phyloP scores from a whole-genome alignment of 1,284 basidiomycete species.

The Pulchroboletus neoregius region DNA sequence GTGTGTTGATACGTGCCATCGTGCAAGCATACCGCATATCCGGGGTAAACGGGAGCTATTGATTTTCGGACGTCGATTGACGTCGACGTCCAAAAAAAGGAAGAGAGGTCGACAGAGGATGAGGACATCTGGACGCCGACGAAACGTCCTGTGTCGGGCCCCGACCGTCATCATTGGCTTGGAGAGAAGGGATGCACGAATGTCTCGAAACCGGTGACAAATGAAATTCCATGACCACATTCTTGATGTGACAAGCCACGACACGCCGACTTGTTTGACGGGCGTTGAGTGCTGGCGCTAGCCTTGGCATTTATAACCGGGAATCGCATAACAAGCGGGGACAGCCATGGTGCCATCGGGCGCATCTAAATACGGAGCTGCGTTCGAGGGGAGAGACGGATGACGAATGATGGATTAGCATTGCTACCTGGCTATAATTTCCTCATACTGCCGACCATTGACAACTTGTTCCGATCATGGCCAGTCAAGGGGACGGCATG shows the following conservation, averaged over 20 bases:
- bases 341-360: conserved; percentile 1
- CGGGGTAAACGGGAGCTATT: neutral
- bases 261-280: conserved; percentile 10
- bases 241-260: neutral
- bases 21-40: neutral
- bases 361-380: neutral
- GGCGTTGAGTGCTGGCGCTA: conserved; percentile 1
- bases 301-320: conserved; percentile 8
- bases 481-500: conserved; percentile 2
- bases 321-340: neutral
- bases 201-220: neutral
- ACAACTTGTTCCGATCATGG: conserved; percentile 12
- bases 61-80: conserved; percentile 7
- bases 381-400: neutral
- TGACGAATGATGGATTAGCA: neutral
- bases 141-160: neutral
- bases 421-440: no score
- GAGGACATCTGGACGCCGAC: neutral
- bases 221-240: neutral
- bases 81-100: conserved; percentile 6
- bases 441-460: conserved; percentile 5
- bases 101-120: neutral
- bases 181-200: neutral
- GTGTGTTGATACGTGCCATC: conserved; percentile 8
- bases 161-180: neutral